These are phyloP conservation scores for Entomortierella beljakovae DNA, from an alignment of 192 early-diverging fungal genomes.

Conservation along the genomic window DNA sequence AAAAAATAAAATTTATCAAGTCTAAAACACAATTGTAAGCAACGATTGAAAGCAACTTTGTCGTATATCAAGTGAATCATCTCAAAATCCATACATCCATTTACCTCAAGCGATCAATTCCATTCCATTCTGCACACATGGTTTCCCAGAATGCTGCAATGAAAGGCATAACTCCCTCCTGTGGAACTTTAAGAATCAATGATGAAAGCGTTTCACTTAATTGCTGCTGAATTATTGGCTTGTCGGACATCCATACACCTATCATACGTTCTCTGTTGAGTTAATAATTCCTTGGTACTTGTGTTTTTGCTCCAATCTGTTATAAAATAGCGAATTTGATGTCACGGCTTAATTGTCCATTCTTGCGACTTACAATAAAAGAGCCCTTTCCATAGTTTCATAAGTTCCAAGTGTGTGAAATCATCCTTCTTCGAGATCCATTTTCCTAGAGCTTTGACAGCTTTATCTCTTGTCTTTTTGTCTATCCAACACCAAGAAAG, in stretches of 20 bases:
- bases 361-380: constrained; percentile 81
- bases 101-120: constrained; percentile 82
- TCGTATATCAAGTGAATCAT: no score
- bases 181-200: constrained; percentile 62
- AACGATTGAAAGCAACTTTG: no score
- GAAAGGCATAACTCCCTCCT: constrained; percentile 63
- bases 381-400: constrained; percentile 92
- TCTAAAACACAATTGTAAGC: constrained; percentile 44
- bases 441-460: constrained; percentile 67
- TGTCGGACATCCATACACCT: constrained; percentile 98
- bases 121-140: constrained; percentile 78
- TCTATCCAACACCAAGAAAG: constrained; percentile 57
- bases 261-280: background rate
- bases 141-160: constrained; percentile 75
- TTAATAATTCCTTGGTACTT: background rate
- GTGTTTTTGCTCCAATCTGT: background rate
- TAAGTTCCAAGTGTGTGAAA: constrained; percentile 71
- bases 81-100: background rate
- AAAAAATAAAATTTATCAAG: constrained; percentile 85
- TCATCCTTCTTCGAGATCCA: constrained; percentile 67
- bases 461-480: constrained; percentile 79
- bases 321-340: no score
- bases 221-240: constrained; percentile 90
- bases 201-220: constrained; percentile 83
- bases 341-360: background rate